Base-by-base conservation (phyloP, 2,329 filamentous ascomycete genomes). In the Knoxdaviesia capensis region DNA sequence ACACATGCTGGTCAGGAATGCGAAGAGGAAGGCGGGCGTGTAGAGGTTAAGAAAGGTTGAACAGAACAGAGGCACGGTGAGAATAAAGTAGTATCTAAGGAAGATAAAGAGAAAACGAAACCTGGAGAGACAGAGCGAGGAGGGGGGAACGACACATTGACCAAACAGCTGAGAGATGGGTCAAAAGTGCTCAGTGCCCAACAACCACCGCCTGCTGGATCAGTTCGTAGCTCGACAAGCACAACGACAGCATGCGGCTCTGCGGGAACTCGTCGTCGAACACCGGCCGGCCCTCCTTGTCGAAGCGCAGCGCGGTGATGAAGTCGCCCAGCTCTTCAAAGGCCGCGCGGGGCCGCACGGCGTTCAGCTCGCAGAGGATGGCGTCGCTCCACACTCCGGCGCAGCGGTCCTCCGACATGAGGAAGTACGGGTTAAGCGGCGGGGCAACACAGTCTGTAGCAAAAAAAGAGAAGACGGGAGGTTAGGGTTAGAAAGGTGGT, bases 331-430 rank as follows among this genome's bases (percentile, higher is more conserved):
- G 63, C 48, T 80, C 71, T 37, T 70, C 62, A 50, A 77, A 84
- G 1, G 61, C 58, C 4, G 68, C 68, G 2, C 61, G 55, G 0
- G 79, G 77, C 5, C 79, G 68, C 8, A 71, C 66, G 34, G 63
- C 61, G 32, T 65, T 62, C 42, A 86, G 65, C 44, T 72, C 66
- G 29, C 68, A 60, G 7, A 84, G 59, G 38, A 85, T 83, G 6
- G 61, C 55, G 6, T 79, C 71, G 52, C 74, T 84, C 80, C 80
- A 86, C 2, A 86, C 68, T 5, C 80, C 80, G 1, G 71, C 75
- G 50, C 75, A 80, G 50, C 63, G 59, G 34, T 69, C 69, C 39
- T 74, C 63, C 33, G 66, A 61, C 36, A 84, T 59, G 43, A 78
- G 61, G 53, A 84, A 86, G 52, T 77, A 83, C 0, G 80, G 80